These are phyloP conservation scores for Amanita pallidorosea DNA, from an alignment of 768 basidiomycete species.

Conservation along the genomic window DNA sequence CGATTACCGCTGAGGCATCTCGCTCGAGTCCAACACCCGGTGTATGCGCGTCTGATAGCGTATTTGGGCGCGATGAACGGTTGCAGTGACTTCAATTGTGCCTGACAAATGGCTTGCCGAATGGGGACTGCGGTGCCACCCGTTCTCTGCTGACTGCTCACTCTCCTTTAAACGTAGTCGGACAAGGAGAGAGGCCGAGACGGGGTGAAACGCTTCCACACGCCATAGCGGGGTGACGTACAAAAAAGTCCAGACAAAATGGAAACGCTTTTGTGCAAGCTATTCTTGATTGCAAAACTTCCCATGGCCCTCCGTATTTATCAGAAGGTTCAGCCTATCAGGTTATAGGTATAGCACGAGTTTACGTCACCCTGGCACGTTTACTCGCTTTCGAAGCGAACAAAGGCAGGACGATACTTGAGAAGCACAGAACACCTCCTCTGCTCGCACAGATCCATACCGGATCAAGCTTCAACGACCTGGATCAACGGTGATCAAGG, in stretches of 20 bases:
- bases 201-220: neutral
- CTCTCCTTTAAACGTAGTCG: neutral
- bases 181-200: neutral
- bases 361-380: neutral
- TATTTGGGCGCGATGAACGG: too few species aligned
- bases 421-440: neutral
- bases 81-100: neutral
- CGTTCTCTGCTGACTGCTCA: neutral
- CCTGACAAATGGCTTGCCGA: neutral
- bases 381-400: neutral
- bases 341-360: neutral
- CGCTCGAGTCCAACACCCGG: too few species aligned
- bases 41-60: too few species aligned
- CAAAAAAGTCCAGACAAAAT: neutral
- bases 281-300: neutral
- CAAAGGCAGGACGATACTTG: neutral
- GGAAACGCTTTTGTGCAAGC: neutral
- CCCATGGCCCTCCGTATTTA: neutral
- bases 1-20: too few species aligned
- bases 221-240: neutral
- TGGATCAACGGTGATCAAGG: constrained; percentile 5
- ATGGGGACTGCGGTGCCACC: neutral
- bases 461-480: constrained; percentile 3
- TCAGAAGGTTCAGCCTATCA: neutral
- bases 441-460: neutral